Evolutionary conservation across 2,329 filamentous ascomycete species (phyloP).

Genomic region (Alternaria sp.): DNA sequence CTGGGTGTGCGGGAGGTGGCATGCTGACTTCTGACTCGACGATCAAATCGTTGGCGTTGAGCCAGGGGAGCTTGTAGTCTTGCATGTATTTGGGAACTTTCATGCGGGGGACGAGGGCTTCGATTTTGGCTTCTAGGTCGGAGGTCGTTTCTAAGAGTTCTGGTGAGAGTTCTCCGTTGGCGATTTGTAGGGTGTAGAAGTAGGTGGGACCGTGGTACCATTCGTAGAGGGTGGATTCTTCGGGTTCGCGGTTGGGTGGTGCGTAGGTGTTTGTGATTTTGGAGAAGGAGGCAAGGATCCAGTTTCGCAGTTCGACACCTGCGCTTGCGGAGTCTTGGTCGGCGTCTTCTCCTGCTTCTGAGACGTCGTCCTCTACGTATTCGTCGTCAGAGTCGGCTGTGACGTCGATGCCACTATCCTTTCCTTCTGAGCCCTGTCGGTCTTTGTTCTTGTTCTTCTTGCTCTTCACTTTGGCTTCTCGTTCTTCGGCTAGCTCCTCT

Average conservation of each 20-base stretch:
- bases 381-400: constrained; percentile 17
- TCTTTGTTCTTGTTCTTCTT: neutral
- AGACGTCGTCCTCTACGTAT: constrained; percentile 5
- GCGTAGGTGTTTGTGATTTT: constrained; percentile 16
- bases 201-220: constrained; percentile 30
- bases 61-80: constrained; percentile 21
- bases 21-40: constrained; percentile 24
- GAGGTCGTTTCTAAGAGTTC: constrained; percentile 12
- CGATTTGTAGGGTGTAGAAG: constrained; percentile 17
- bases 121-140: constrained; percentile 18
- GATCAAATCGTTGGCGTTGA: constrained; percentile 18
- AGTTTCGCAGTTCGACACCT: constrained; percentile 20
- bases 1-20: constrained; percentile 25
- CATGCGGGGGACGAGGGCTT: constrained; percentile 14
- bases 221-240: constrained; percentile 18
- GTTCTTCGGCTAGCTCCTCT: constrained; percentile 10
- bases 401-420: constrained; percentile 24
- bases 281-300: constrained; percentile 16
- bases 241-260: constrained; percentile 20
- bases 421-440: constrained; percentile 12
- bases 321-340: constrained; percentile 24
- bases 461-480: neutral
- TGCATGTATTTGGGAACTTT: constrained; percentile 28
- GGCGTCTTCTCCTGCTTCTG: constrained; percentile 18
- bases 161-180: constrained; percentile 6